Base-by-base conservation (phyloP, 495 filamentous ascomycete species). In the Aspergillus cristatus region DNA sequence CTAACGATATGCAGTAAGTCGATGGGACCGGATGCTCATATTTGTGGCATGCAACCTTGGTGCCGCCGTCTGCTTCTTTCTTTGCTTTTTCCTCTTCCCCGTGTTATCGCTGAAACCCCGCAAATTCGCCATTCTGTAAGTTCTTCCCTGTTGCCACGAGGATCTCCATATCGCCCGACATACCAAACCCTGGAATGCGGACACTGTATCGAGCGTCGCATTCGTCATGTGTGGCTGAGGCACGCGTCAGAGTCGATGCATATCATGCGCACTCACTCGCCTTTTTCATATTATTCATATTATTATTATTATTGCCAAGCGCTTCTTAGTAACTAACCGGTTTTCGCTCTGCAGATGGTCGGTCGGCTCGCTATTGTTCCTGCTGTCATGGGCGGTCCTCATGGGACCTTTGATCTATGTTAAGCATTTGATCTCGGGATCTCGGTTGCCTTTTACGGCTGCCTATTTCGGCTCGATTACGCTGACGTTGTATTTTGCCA, bases 41-140 rank as follows among this genome's bases (percentile, higher is more conserved):
- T 98, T 97, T 56, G 81, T 73, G 38, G 88, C 79, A 49, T 94
- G 93, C 68, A 96, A 95, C 55, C 57, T 94, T 45, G 90, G 82
- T 35, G 90, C 91, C 36, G 71, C 84, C 42, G 85, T 82, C 38
- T 88, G 93, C 67, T 98, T 98, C 65, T 74, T 91, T 42, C 72
- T 91, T 48, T 93, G 85, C 68, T 93, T 97, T 65, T 76, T 76
- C 54, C 68, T 98, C 20, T 87, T 91, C 64, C 87, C 88, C 17
- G 66, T 89, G 34, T 69, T 91, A 41, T 67, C 80, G 44, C 60
- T 82, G 44, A 81, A 71, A 63, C 91, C 91, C 41, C 74, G 83
- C 53, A 98, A 98, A 68, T 94, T 98, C 55, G 91, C 91, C 34
- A 84, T 94, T 42, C 60, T 98, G 91, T 96, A 79, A 81, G 90